phyloP scores from a whole-genome alignment of 768 basidiomycete species.

The Candolleomyces eurysporus region DNA sequence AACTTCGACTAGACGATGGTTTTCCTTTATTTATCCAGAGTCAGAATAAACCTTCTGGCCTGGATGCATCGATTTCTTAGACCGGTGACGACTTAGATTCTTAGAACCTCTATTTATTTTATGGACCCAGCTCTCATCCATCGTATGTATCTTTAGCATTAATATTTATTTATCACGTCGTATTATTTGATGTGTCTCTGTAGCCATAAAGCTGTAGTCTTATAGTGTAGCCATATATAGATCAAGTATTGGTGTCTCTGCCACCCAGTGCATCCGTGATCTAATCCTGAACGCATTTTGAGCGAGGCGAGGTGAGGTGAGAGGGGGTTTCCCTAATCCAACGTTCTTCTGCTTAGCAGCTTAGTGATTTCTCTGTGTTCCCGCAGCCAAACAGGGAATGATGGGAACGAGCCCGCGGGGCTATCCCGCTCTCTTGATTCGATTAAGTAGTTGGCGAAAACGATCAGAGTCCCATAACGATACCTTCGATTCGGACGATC shows the following conservation, averaged over 20 bases:
- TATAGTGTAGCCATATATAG: too few relatives aligned
- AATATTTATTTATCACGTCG: too few relatives aligned
- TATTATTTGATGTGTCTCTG: too few relatives aligned
- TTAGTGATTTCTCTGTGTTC: constrained; percentile 85
- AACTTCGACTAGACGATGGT: constrained; percentile 36
- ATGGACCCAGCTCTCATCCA: background rate
- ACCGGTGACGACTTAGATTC: background rate
- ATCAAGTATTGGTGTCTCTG: too few relatives aligned
- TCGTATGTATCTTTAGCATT: too few relatives aligned
- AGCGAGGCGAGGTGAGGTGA: background rate
- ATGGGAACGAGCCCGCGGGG: constrained; percentile 27
- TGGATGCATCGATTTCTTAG: background rate
- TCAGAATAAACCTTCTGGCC: background rate
- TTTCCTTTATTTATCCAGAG: too few relatives aligned
- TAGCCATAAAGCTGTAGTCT: too few relatives aligned
- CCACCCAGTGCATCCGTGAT: too few relatives aligned
- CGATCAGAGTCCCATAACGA: constrained; percentile 89
- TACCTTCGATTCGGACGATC: constrained; percentile 42
- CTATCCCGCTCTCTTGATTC: constrained; percentile 47
- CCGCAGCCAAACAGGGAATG: constrained; percentile 81
- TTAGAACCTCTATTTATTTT: background rate
- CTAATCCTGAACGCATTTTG: too few relatives aligned
- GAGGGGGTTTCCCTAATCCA: constrained; percentile 44
- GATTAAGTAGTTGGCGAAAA: constrained; percentile 92
- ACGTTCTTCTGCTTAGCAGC: constrained; percentile 61